A percentile compares a stretch with the other conserved stretches of the same genome.
Conservation (phyloP, 305 asterid genomes). For the Fraxinus sp. region DNA sequence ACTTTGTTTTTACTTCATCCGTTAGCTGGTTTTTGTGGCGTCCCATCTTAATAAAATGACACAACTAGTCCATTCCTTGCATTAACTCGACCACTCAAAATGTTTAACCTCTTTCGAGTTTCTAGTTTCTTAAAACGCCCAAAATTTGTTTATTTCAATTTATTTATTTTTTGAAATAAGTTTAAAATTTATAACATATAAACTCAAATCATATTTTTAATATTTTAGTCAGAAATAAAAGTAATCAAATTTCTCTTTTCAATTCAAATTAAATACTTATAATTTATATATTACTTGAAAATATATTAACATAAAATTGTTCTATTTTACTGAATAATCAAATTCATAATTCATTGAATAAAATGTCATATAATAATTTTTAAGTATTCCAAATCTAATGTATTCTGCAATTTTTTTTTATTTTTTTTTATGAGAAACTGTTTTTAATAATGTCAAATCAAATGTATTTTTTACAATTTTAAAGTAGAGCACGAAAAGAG, state of each 20-base stretch:
- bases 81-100: neutral
- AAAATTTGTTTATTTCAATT: neutral
- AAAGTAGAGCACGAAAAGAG: no score
- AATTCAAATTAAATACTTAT: no score
- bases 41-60: neutral
- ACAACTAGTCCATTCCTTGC: neutral
- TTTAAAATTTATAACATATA: neutral
- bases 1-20: neutral
- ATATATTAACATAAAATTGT: no score
- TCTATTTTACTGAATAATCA: neutral
- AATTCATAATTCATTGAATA: no score
- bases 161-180: no score
- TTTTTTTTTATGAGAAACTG: no score
- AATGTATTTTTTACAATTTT: neutral
- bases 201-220: no score
- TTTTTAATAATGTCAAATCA: no score
- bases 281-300: no score
- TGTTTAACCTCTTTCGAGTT: neutral
- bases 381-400: neutral
- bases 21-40: neutral
- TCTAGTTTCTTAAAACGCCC: neutral
- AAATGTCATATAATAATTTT: no score
- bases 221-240: no score
- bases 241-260: neutral
- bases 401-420: no score